These are phyloP conservation scores for Pyrus betulifolia DNA, from an alignment of 306 rosid species.

Conservation along the genomic window DNA sequence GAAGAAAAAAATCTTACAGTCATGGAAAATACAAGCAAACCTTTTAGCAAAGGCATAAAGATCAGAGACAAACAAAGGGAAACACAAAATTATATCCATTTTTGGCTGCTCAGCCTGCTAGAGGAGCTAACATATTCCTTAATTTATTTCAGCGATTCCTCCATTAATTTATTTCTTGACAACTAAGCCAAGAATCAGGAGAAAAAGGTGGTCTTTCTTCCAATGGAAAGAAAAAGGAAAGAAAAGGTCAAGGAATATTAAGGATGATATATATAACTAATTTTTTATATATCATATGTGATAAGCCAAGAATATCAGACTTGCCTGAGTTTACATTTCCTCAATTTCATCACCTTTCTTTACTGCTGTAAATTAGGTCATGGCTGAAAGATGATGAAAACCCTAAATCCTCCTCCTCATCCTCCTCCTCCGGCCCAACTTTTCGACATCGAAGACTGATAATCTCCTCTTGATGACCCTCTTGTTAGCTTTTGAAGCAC, in stretches of 20 bases:
- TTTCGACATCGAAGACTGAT: constrained; percentile 13
- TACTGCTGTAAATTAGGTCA: constrained; percentile 31
- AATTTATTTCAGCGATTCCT: not conserved
- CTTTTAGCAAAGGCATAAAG: not conserved
- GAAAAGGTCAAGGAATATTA: not conserved
- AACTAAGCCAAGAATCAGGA: not conserved
- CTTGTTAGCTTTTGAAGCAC: constrained; percentile 11
- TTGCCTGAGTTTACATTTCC: constrained; percentile 76
- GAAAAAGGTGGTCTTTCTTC: not conserved
- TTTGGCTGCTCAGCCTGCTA: not conserved
- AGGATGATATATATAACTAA: not conserved
- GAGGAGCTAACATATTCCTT: not conserved
- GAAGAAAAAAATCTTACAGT: not conserved
- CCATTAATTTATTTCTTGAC: constrained; percentile 4
- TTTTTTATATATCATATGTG: not conserved
- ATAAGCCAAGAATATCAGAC: constrained; percentile 88
- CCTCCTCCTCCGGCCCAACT: not conserved
- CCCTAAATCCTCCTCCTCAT: not conserved
- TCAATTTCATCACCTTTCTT: constrained; percentile 17
- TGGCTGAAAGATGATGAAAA: constrained; percentile 20
- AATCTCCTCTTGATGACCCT: not conserved
- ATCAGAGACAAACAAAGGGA: not conserved
- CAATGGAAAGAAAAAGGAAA: not conserved
- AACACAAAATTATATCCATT: not conserved
- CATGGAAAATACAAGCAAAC: not conserved